Evolutionary conservation across 139 green algal genomes (phyloP), one percentile per base, ranked within the genome.

Genomic region (Astrephomene gubernaculifera): DNA sequence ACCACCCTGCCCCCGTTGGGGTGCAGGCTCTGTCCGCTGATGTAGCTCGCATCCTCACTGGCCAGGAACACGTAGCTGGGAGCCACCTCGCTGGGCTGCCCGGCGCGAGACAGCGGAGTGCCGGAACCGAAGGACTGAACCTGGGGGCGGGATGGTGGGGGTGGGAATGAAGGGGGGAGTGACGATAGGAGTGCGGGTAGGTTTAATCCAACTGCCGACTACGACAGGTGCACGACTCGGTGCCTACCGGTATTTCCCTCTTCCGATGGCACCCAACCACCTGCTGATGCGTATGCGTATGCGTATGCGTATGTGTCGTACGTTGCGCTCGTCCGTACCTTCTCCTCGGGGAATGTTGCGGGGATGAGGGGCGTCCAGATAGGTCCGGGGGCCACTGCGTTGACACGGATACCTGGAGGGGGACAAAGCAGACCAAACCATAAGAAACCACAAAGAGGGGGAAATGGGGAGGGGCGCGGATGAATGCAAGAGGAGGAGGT

Each of bases 311-410:
- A 57, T 57, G 49, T 57, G 49, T 17, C 49, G 49, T 57, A 57
- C 49, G 49, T 12, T 57, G 49, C 49, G 49, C 43, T n/a, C n/a
- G n/a, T n/a, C n/a, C 73, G 29, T 61, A 67, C 79, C 79, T 85
- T 75, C 41, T 85, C 43, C 4, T 74, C 60, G 4, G 57, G 54
- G 41, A 92, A 89, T 29, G 87, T 92, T 29, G 91, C 72, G 9
- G 91, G 57, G 78, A 96, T 94, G 41, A 96, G 86, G 0, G 94
- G 93, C 19, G 92, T 96, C 93, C 90, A 96, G 63, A 96, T 94
- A 52, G 94, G 94, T 2, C 94, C 94, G 0, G 93, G 88, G 3
- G 94, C 94, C 36, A 97, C 94, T 2, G 88, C 88, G 38, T 96
- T 97, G 7, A 97, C 94, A 3, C 94, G 90, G 68, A 96, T 96